Evolutionary conservation across 108 stramenopile genomes (phyloP), one percentile per base, ranked within the genome.

Genomic region (Nannochloropsis granulata): DNA sequence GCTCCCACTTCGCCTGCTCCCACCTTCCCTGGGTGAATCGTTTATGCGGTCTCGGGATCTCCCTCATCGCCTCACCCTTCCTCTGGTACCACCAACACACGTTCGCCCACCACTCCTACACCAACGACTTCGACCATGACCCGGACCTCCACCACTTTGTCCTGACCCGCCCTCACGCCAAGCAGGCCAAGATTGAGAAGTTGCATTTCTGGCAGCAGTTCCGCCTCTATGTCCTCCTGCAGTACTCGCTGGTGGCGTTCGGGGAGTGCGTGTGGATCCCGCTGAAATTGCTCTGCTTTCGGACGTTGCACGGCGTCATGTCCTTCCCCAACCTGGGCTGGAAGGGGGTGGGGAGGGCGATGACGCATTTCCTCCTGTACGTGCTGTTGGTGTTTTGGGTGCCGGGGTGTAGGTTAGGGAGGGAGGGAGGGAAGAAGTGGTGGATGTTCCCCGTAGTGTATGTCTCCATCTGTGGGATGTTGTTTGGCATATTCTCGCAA

Each of bases 61-160:
- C 87, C 46, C 89, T 91, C 43, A 81, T 93, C 81, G 89, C 91
- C 83, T 92, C 92, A 84, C 92, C 92, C 79, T 91, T 92, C 83
- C 83, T 93, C 89, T 93, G 93, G 93, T 90, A 90, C 45, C 93
- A 93, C 13, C 93, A 93, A 83, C 93, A 93, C 82, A 93, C 93
- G 21, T 93, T 91, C 81, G 93, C 91, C 12, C 93, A 93, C 82
- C 93, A 93, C 85, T 87, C 88, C 21, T 89, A 83, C 84, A 93
- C 93, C 24, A 93, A 93, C 81, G 91, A 92, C 80, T 86, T 92
- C 81, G 88, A 90, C 25, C 87, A 89, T 13, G 93, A 93, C 90
- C 93, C 93, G 2, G 93, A 93, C 85, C 79, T 93, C 19, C 93
- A 93, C 81, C 93, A 93, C 82, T 93, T 91, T 87, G 86, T 84